These are phyloP conservation scores for Coniochaeta prunicola DNA, from an alignment of 2,329 filamentous ascomycete species.

Conservation along the genomic window DNA sequence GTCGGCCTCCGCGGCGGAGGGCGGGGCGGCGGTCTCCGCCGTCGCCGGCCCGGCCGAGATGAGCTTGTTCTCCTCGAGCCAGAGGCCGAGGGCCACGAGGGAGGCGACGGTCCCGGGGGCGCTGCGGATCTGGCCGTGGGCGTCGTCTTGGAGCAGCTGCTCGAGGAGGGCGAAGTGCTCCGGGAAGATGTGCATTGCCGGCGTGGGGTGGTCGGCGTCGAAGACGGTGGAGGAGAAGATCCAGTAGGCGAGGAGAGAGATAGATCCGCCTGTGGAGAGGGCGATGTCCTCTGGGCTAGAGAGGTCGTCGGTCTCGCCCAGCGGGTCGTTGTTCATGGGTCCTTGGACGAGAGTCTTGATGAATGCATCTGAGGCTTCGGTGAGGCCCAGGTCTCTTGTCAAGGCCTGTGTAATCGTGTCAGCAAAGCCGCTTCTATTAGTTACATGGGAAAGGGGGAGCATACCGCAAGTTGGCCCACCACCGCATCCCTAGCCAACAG, in stretches of 20 bases:
- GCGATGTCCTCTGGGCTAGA: constrained; percentile 39
- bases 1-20: constrained; percentile 10
- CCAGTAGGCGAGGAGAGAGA: constrained; percentile 55
- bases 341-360: constrained; percentile 37
- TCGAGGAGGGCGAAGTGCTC: constrained; percentile 48
- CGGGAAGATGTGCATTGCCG: constrained; percentile 51
- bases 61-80: constrained; percentile 44
- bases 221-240: constrained; percentile 57
- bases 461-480: constrained; percentile 64
- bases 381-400: constrained; percentile 53
- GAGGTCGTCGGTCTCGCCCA: constrained; percentile 24
- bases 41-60: constrained; percentile 25
- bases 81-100: constrained; percentile 51
- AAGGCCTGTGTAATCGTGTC: constrained; percentile 39
- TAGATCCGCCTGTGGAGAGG: constrained; percentile 50
- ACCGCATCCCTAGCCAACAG: constrained; percentile 57
- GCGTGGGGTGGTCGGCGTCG: constrained; percentile 44
- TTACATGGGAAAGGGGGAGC: constrained; percentile 17
- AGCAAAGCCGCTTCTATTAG: neutral
- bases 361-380: constrained; percentile 34
- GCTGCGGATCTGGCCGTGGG: constrained; percentile 38
- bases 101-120: constrained; percentile 52
- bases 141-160: constrained; percentile 43
- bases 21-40: constrained; percentile 18
- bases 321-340: constrained; percentile 34